These are phyloP conservation scores for Wallacemonas sp. DNA, from an alignment of 208 protist species.

Conservation along the genomic window DNA sequence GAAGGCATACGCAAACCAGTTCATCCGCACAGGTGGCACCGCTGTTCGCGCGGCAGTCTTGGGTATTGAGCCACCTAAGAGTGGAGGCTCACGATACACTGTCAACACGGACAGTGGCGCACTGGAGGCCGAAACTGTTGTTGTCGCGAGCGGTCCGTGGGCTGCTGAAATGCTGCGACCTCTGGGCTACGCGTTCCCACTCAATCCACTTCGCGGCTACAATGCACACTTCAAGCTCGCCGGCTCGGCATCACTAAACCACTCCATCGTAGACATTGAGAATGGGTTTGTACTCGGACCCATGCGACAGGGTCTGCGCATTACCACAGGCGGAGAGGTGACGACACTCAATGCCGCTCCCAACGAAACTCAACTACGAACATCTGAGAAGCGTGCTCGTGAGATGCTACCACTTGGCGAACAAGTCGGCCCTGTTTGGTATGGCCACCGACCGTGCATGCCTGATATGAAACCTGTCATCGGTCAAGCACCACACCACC, in stretches of 20 bases:
- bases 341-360: constrained; percentile 7
- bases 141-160: constrained; percentile 23
- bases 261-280: constrained; percentile 21
- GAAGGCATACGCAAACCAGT: constrained; percentile 15
- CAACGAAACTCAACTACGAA: constrained; percentile 10
- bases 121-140: constrained; percentile 16
- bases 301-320: constrained; percentile 16
- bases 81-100: not conserved
- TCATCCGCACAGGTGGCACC: constrained; percentile 17
- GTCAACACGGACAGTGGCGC: constrained; percentile 6
- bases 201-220: constrained; percentile 25
- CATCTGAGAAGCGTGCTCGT: constrained; percentile 7
- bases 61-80: not conserved
- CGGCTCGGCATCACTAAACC: constrained; percentile 3
- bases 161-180: constrained; percentile 14
- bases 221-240: constrained; percentile 25
- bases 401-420: constrained; percentile 14
- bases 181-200: constrained; percentile 23
- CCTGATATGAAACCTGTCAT: constrained; percentile 33
- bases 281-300: constrained; percentile 18
- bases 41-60: constrained; percentile 14
- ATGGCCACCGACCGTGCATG: constrained; percentile 20
- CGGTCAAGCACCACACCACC: constrained; percentile 11
- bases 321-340: constrained; percentile 29
- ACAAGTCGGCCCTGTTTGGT: constrained; percentile 14